Conservation (phyloP, 768 basidiomycete genomes). For the Tricholomella constricta region DNA sequence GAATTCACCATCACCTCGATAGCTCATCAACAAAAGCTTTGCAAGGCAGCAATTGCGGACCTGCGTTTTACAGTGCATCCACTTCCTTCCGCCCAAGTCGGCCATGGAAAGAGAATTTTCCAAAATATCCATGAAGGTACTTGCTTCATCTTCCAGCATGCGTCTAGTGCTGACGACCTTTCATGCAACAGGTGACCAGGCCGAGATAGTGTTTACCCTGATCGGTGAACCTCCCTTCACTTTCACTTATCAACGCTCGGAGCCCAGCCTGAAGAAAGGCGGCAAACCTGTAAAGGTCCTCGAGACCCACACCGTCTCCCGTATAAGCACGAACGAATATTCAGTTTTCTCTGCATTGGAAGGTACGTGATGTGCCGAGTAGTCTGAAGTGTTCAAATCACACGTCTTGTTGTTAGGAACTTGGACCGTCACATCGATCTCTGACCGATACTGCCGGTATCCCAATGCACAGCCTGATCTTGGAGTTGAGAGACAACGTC, state of each 20-base stretch:
- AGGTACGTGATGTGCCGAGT: conserved; percentile 50
- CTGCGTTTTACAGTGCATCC: conserved; percentile 74
- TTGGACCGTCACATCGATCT: conserved; percentile 91
- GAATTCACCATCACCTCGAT: conserved; percentile 86
- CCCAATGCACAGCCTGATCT: conserved; percentile 67
- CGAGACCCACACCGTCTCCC: conserved; percentile 89
- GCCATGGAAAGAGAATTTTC: conserved; percentile 76
- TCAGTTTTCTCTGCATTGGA: conserved; percentile 91
- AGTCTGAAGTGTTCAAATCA: background rate
- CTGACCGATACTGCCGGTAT: conserved; percentile 89
- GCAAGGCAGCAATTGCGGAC: conserved; percentile 79
- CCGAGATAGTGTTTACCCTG: conserved; percentile 89
- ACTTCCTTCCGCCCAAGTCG: conserved; percentile 87
- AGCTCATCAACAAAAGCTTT: conserved; percentile 91
- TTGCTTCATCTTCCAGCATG: conserved; percentile 12
- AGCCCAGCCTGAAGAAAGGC: conserved; percentile 67
- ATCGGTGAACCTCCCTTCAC: conserved; percentile 94
- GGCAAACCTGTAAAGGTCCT: conserved; percentile 76
- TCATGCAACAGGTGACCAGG: conserved; percentile 71
- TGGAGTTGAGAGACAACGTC: conserved; percentile 35
- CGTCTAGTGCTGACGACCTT: background rate
- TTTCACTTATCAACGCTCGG: conserved; percentile 90
- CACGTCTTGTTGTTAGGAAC: conserved; percentile 53
- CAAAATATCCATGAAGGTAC: conserved; percentile 91
- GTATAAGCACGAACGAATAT: conserved; percentile 73